These are phyloP conservation scores for Yamadazyma epiphylla DNA, from an alignment of 1,139 yeast genomes.

Conservation along the genomic window DNA sequence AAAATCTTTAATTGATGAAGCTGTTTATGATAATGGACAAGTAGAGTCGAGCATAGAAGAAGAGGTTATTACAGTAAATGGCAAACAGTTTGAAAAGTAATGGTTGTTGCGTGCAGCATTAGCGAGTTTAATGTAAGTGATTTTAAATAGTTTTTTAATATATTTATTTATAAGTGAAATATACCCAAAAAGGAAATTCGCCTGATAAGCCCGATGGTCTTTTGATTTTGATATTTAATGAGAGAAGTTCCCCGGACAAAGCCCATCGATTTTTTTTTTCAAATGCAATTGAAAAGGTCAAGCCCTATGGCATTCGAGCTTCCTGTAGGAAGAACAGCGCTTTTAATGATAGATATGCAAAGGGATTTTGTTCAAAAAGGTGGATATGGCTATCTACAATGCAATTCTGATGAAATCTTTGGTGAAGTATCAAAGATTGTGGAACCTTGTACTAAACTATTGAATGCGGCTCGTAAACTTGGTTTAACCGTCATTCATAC, in stretches of 20 bases:
- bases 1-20: conserved; percentile 6
- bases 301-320: conserved; percentile 8
- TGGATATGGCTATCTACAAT: conserved; percentile 12
- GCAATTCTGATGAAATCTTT: conserved; percentile 8
- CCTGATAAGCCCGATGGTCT: neutral
- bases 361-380: conserved; percentile 12
- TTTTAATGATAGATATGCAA: conserved; percentile 13
- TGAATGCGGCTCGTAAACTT: conserved; percentile 10
- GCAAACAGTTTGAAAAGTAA: conserved; percentile 1
- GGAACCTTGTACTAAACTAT: conserved; percentile 8
- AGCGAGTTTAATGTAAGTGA: too few relatives aligned
- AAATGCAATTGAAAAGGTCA: conserved; percentile 1
- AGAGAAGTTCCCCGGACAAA: too few relatives aligned
- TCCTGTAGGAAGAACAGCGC: conserved; percentile 8
- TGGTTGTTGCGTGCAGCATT: too few relatives aligned
- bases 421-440: conserved; percentile 9
- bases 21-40: conserved; percentile 7
- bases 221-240: neutral
- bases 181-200: neutral
- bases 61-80: conserved; percentile 2
- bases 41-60: conserved; percentile 5
- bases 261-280: neutral
- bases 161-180: too few relatives aligned
- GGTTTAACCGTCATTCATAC: conserved; percentile 12
- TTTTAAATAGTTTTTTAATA: too few relatives aligned